Base-by-base conservation (phyloP, 345 rosid species). In the Eucalyptus cloeziana region DNA sequence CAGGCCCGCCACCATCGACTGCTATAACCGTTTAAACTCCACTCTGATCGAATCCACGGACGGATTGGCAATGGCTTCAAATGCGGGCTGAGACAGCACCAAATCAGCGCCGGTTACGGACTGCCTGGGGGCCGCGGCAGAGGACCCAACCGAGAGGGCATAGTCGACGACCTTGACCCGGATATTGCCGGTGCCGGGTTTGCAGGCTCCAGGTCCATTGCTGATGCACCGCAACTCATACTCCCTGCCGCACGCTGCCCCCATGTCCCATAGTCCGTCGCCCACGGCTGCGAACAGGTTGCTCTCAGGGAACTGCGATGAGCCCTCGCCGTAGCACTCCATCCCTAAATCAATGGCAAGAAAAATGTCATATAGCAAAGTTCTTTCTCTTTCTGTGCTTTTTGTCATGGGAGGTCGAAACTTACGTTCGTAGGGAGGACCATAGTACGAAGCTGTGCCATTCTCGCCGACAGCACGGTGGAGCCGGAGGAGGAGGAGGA, bases 281-380 rank as follows among this genome's bases (percentile, higher is more conserved):
- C 96, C 97, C 3, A 94, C 97, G n/a, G 97, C 94, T 13, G 91
- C 95, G 7, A 95, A 94, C 56, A 94, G 10, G 54, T 94, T 92
- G 89, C 90, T 93, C 11, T 92, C 87, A 3, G 97, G 96, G 44
- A 94, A 95, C 92, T 94, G 92, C 7, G 91, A 81, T 22, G 89
- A 89, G 40, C 92, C 95, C 44, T 85, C 80, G 2, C 90, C 92
- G 79, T 86, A 88, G 76, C 96, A 95, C 15, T 88, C 76, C 21
- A 94, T 94, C 6, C 95, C 97, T 94, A 31, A 19, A 25, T 15
- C 31, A 58, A 86, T 2, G 27, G 62, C 5, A 49, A 49, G 71
- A 79, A 43, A 43, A 14, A 6, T 0, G 21, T 16, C 1, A 51
- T 51, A 0, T 16, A 0, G 54, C 54, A 51, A 51, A 51, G 54